Percentiles rank a stretch among this genome's conserved stretches.
Evolutionary conservation across 768 basidiomycete genomes (phyloP).

Genomic region (Trametes coccinea): DNA sequence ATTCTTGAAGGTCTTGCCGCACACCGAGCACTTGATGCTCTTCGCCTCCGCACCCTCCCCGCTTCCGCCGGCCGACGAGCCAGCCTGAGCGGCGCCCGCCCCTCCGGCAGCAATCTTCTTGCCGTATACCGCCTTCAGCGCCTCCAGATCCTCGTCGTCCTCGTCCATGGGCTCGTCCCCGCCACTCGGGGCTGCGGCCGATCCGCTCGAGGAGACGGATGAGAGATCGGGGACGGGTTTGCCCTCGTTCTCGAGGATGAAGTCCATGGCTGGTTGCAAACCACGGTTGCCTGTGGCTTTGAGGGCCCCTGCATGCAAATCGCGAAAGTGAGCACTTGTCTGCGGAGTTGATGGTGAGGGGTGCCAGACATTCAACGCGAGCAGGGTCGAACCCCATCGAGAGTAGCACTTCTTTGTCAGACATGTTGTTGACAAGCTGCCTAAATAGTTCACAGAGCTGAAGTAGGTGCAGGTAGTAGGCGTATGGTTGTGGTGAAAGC

Average conservation of each 20-base stretch:
- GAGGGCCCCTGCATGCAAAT: constrained; percentile 69
- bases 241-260: constrained; percentile 78
- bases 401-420: constrained; percentile 73
- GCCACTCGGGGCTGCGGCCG: constrained; percentile 26
- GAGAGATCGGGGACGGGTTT: constrained; percentile 70
- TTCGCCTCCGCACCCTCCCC: constrained; percentile 29
- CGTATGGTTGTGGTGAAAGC: no score
- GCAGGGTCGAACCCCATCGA: constrained; percentile 86
- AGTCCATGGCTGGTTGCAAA: constrained; percentile 90
- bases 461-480: no score
- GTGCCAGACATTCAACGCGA: constrained; percentile 80
- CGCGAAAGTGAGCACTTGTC: not conserved
- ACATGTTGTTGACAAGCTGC: constrained; percentile 30
- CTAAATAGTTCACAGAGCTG: no score
- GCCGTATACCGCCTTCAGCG: constrained; percentile 51
- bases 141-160: constrained; percentile 73
- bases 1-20: constrained; percentile 84
- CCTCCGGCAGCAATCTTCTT: constrained; percentile 37
- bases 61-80: constrained; percentile 52
- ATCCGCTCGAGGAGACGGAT: constrained; percentile 38
- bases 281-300: constrained; percentile 82
- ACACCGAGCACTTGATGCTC: constrained; percentile 84
- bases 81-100: constrained; percentile 28
- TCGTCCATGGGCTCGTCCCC: constrained; percentile 47
- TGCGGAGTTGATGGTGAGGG: constrained; percentile 4